Conservation (phyloP, 805 yeast genomes). For the Limtongia smithiae region DNA sequence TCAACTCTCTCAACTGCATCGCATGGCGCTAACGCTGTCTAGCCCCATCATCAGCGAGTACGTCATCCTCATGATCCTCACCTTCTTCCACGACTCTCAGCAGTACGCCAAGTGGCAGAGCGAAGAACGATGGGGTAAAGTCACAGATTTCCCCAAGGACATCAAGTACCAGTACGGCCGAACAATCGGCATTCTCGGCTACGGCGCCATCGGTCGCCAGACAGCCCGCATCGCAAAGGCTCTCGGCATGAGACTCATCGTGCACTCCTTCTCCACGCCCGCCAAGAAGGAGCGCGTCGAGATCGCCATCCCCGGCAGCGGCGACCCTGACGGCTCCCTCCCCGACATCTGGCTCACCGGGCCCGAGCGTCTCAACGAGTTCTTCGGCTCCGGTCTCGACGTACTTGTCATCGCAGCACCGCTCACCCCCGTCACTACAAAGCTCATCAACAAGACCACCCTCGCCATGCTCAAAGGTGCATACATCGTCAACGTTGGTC, state of each 20-base stretch:
- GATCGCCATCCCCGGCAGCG: slow-evolving; percentile 53
- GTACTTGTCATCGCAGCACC: slow-evolving; percentile 65
- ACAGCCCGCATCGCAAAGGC: slow-evolving; percentile 54
- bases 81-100: slow-evolving; percentile 22
- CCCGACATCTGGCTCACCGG: slow-evolving; percentile 48
- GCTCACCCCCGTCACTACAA: slow-evolving; percentile 53
- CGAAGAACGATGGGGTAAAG: slow-evolving; percentile 25
- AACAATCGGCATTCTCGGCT: slow-evolving; percentile 55
- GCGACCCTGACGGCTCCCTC: slow-evolving; percentile 36
- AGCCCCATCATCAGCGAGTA: slow-evolving; percentile 29
- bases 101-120: slow-evolving; percentile 22
- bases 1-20: neutral
- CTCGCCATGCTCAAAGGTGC: slow-evolving; percentile 52
- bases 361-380: slow-evolving; percentile 46
- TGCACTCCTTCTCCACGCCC: slow-evolving; percentile 27
- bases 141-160: slow-evolving; percentile 1
- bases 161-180: slow-evolving; percentile 22
- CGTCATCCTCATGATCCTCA: slow-evolving; percentile 22
- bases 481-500: slow-evolving; percentile 56
- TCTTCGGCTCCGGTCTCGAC: slow-evolving; percentile 45
- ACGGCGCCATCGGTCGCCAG: slow-evolving; percentile 67
- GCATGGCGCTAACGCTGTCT: neutral
- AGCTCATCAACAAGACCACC: slow-evolving; percentile 48
- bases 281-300: slow-evolving; percentile 26
- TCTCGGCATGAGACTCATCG: slow-evolving; percentile 57